Base-by-base conservation (phyloP, 148 eudicot genomes). In the Bassia scoparia region DNA sequence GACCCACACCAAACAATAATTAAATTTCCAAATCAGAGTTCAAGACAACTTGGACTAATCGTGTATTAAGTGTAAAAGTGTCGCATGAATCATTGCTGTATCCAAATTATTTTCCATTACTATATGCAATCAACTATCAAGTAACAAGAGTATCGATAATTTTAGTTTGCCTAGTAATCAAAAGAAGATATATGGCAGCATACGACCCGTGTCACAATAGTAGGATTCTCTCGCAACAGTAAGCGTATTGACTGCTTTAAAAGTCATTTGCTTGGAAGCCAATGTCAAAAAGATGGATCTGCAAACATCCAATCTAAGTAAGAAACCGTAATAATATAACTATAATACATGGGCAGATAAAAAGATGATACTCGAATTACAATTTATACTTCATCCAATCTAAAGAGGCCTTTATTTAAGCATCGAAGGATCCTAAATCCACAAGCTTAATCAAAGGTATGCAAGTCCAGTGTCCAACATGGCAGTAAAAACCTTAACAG, bases 201-300 rank as follows among this genome's bases (percentile, higher is more conserved):
- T 53, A n/a, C n/a, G n/a, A 88, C 92, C 92, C 86, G 92, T 88
- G 84, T 88, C 92, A 88, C 89, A 68, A 88, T 71, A 18, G 92
- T 88, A 44, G 92, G 92, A 78, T 72, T 84, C 68, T 88, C 86
- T 82, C 92, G n/a, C 92, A 20, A 89, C 88, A 49, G 92, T 81
- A 56, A 88, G 92, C 20, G 92, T 88, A 80, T 80, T 35, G 92
- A 86, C 78, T 88, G n/a, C 92, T 77, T 83, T 82, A 62, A 88
- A 88, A 62, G 83, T 83, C 56, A 88, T 88, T 85, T 85, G 58
- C 92, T 89, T 2, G 92, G 92, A 79, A 88, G 72, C 86, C 86
- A 61, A 88, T 88, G 77, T 88, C 92, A 81, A 88, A 88, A 60
- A 88, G 89, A 75, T 88, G 92, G 74, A 86, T 89, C 89, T 86